These are phyloP conservation scores for Tetrapisispora phaffii DNA, from an alignment of 805 yeast genomes.

Conservation along the genomic window DNA sequence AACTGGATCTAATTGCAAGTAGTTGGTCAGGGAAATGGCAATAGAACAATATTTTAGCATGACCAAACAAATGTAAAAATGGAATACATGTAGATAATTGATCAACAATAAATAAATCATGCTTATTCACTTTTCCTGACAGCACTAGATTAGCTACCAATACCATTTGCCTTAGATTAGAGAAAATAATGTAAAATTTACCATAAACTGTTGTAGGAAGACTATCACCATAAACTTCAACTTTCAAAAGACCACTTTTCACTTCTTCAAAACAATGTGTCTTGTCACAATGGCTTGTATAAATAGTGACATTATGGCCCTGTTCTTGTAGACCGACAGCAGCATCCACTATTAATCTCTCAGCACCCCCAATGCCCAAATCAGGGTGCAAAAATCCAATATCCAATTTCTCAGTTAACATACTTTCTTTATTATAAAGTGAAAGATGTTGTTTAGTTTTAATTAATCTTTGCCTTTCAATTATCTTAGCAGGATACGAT, in stretches of 20 bases:
- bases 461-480: too few relatives aligned
- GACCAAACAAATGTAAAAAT: slow-evolving; percentile 39
- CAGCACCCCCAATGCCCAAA: slow-evolving; percentile 96
- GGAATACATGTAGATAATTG: slow-evolving; percentile 80
- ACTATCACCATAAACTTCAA: slow-evolving; percentile 71
- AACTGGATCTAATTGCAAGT: slow-evolving; percentile 49
- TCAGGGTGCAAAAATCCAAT: slow-evolving; percentile 93
- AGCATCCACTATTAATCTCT: slow-evolving; percentile 90
- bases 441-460: too few relatives aligned
- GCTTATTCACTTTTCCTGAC: slow-evolving; percentile 38
- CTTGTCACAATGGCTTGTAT: slow-evolving; percentile 84
- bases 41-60: slow-evolving; percentile 58
- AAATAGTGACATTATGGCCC: slow-evolving; percentile 56
- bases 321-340: slow-evolving; percentile 73
- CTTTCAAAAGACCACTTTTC: slow-evolving; percentile 44
- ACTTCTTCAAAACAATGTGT: slow-evolving; percentile 89
- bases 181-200: slow-evolving; percentile 67
- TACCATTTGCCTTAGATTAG: slow-evolving; percentile 72
- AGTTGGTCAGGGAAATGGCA: slow-evolving; percentile 94
- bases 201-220: slow-evolving; percentile 65
- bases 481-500: too few relatives aligned
- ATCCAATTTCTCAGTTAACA: slow-evolving; percentile 27
- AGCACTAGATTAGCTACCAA: slow-evolving; percentile 40
- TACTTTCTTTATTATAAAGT: background rate
- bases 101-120: slow-evolving; percentile 76